Percentiles rank a stretch among this genome's conserved stretches.
These are phyloP conservation scores for Eryngium alpinum DNA, from an alignment of 140 eudicot species.

Conservation along the genomic window DNA sequence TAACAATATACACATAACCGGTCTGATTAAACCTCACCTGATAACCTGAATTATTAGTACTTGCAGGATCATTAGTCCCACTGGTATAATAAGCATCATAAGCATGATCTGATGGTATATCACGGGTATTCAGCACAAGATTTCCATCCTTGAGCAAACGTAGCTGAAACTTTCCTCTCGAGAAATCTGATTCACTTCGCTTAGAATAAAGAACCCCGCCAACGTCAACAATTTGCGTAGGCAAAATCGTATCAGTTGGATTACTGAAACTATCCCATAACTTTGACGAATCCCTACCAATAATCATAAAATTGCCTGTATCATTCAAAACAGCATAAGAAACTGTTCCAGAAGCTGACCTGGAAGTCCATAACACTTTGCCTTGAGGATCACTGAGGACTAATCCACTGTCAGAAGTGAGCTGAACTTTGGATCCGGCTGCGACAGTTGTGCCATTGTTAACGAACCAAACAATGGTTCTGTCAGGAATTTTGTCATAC, in stretches of 20 bases:
- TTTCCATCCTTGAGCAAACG: not conserved
- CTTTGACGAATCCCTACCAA: not conserved
- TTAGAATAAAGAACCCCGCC: not conserved
- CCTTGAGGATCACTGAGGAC: not conserved
- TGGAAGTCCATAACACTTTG: not conserved
- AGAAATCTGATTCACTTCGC: not conserved
- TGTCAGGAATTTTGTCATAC: not conserved
- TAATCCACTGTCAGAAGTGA: not conserved
- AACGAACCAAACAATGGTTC: not conserved
- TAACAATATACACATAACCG: not conserved
- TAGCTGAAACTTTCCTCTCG: not conserved
- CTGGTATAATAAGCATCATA: not conserved
- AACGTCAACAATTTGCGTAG: not conserved
- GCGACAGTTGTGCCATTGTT: not conserved
- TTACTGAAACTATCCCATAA: not conserved
- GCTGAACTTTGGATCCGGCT: not conserved
- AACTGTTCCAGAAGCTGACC: not conserved
- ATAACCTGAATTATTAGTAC: not conserved
- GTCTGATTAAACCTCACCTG: not conserved
- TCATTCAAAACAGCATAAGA: not conserved
- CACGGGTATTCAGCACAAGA: not conserved
- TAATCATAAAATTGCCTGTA: slow-evolving; percentile 1
- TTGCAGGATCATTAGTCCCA: not conserved
- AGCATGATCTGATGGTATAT: not conserved
- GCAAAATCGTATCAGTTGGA: not conserved